Percentiles rank a stretch among this genome's conserved stretches.
phyloP scores from a whole-genome alignment of 495 filamentous ascomycete genomes.

The Penicillium lagena region DNA sequence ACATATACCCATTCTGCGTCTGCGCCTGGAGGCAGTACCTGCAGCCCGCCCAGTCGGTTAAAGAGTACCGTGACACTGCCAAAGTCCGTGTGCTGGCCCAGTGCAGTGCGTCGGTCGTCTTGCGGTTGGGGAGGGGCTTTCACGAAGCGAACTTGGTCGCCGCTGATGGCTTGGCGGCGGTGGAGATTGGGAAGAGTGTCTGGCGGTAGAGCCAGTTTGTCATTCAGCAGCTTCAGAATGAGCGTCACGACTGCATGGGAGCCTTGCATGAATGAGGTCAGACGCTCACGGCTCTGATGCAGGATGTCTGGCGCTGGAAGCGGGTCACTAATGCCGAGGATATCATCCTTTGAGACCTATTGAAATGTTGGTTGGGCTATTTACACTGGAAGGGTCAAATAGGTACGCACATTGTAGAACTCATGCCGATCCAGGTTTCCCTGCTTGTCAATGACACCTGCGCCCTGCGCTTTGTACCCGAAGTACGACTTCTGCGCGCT shows the following conservation, averaged over 20 bases:
- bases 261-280: constrained; percentile 39
- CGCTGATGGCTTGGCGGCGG: constrained; percentile 39
- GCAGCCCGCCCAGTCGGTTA: constrained; percentile 54
- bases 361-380: background rate
- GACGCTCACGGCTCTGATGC: constrained; percentile 25
- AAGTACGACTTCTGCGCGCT: constrained; percentile 33
- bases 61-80: constrained; percentile 52
- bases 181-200: constrained; percentile 43
- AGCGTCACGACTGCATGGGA: constrained; percentile 44
- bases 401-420: constrained; percentile 51
- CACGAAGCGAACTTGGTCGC: constrained; percentile 55
- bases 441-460: constrained; percentile 40
- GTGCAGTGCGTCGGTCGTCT: constrained; percentile 30
- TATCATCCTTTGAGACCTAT: constrained; percentile 47
- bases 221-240: constrained; percentile 45
- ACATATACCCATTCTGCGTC: constrained; percentile 54
- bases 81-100: constrained; percentile 50
- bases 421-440: constrained; percentile 54
- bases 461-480: constrained; percentile 53
- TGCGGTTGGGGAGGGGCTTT: constrained; percentile 37
- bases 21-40: constrained; percentile 43
- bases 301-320: constrained; percentile 42
- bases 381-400: background rate
- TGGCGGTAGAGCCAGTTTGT: constrained; percentile 41
- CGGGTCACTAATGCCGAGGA: constrained; percentile 35